Base-by-base conservation (phyloP, 352 stramenopile genomes). In the Pythium pectinolyticum region DNA sequence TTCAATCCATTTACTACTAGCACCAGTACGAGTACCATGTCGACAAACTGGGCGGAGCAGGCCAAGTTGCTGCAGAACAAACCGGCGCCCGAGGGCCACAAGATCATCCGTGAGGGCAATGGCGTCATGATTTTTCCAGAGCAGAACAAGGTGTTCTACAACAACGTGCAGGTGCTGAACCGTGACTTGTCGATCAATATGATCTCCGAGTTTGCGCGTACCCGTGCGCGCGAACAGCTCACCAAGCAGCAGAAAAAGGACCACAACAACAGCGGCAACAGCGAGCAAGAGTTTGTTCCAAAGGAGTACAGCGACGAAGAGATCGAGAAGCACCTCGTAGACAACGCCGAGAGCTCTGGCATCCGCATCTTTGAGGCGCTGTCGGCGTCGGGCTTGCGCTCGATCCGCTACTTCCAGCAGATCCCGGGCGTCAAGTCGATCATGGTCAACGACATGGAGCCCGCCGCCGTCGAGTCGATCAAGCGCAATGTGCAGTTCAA, bases 321-420 rank as follows among this genome's bases (percentile, higher is more conserved):
- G 63, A 78, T 96, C 77, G 73, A 96, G 62, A 59, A 74, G 69
- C 57, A 93, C 67, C 46, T 94, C 48, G 22, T 62, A 49, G 67
- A 80, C 14, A 86, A 69, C 56, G 76, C 90, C 6, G 76, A 89
- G 63, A 86, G 61, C n/a, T 81, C 80, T 14, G 97, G 97, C 24
- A 90, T 99, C 45, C 84, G 85, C 40, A 98, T 99, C 63, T 96
- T 99, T 24, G 98, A 99, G 71, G 97, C 97, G 20, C 82, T 99
- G 17, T 96, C 97, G 17, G 98, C 98, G 19, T 99, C 97, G 1
- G 98, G 97, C 8, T 77, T 99, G 70, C 95, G 98, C 61, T 99
- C 96, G 10, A 97, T 99, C 55, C 92, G 98, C 51, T 99, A 99
- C 77, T 98, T 96, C 70, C 98, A 99, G 70, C 97, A 99, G 82